Conservation (phyloP, 371 early-diverging fungal genomes). For the Haplosporangium sp. region DNA sequence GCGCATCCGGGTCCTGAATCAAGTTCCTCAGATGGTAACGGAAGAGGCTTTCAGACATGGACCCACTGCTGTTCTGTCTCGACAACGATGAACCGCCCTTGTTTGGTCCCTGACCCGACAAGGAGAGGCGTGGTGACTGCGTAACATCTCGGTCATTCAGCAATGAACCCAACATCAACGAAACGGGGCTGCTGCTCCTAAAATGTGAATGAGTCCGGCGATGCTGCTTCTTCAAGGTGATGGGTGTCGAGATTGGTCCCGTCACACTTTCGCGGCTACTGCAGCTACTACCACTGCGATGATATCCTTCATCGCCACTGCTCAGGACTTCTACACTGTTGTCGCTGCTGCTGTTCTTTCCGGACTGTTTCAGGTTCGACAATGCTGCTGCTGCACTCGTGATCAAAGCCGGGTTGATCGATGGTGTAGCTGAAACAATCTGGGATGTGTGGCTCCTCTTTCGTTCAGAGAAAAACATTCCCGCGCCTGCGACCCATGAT, state of each 20-base stretch:
- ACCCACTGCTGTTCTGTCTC: not conserved
- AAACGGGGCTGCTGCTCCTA: constrained; percentile 1
- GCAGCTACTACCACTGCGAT: not conserved
- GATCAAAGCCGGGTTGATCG: constrained; percentile 35
- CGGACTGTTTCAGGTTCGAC: constrained; percentile 21
- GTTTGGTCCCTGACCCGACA: not conserved
- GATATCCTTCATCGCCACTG: not conserved
- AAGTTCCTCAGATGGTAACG: not conserved
- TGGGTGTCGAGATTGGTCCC: constrained; percentile 2
- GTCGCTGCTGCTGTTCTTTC: constrained; percentile 2
- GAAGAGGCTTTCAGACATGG: not conserved
- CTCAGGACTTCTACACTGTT: not conserved
- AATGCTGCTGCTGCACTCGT: constrained; percentile 37
- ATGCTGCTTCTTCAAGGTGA: not conserved
- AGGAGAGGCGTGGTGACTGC: not conserved
- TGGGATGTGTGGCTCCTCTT: constrained; percentile 28
- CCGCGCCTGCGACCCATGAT: not conserved
- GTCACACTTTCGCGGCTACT: not conserved
- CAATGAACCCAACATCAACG: constrained; percentile 10
- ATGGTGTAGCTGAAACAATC: constrained; percentile 5
- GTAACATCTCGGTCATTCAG: not conserved
- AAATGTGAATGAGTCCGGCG: not conserved
- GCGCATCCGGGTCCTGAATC: not conserved
- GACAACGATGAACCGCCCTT: not conserved
- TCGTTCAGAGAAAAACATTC: constrained; percentile 13